A percentile compares a stretch with the other conserved stretches of the same genome.
Conservation (phyloP, 192 early-diverging fungal species). For the Coemansia sp. region DNA sequence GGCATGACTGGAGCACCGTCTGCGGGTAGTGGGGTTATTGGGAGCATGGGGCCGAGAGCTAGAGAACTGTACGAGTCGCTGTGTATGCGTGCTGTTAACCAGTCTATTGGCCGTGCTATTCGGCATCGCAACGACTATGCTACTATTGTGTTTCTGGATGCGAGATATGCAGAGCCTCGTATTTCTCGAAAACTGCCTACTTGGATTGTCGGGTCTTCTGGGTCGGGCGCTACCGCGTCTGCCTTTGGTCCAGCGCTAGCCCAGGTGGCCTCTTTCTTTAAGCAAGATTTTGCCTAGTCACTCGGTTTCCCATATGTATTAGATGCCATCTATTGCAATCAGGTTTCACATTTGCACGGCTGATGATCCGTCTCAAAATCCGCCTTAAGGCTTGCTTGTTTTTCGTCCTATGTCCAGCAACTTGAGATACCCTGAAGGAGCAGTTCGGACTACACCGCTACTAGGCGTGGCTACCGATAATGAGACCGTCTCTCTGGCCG, state of each 20-base stretch:
- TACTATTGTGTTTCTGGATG: constrained; percentile 76
- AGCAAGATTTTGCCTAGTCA: constrained; percentile 15
- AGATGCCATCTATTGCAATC: too few species aligned
- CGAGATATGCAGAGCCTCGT: constrained; percentile 53
- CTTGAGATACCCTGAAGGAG: constrained; percentile 5
- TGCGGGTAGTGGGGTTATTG: neutral
- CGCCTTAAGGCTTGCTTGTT: neutral
- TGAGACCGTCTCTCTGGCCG: constrained; percentile 10
- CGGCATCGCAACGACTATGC: constrained; percentile 88
- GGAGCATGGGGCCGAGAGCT: constrained; percentile 50
- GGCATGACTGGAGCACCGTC: neutral
- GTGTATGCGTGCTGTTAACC: constrained; percentile 92
- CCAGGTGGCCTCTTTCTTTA: constrained; percentile 30
- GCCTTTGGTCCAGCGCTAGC: constrained; percentile 31
- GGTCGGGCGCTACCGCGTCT: neutral
- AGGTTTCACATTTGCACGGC: too few species aligned
- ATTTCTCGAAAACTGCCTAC: constrained; percentile 60
- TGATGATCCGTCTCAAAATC: too few species aligned
- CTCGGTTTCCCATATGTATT: neutral
- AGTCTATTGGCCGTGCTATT: constrained; percentile 89
- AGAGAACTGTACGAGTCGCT: constrained; percentile 77
- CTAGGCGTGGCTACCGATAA: neutral
- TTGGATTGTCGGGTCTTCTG: constrained; percentile 56
- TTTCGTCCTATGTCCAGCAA: neutral
- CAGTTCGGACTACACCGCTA: constrained; percentile 16